Evolutionary conservation across 305 asterid species (phyloP).

Genomic region (Caryopteris hybrid): DNA sequence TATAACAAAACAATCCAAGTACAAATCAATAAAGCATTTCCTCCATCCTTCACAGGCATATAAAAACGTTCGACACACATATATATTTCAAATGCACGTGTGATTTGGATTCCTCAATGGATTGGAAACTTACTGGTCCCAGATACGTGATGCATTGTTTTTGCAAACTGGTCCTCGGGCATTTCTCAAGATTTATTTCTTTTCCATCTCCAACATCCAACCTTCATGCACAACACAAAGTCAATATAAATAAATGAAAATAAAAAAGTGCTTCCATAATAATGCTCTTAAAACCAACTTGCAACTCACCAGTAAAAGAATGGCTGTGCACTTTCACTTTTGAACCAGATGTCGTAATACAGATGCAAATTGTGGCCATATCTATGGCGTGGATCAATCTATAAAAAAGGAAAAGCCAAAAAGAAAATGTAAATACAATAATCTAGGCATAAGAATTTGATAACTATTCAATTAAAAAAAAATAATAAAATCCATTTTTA

Average conservation of each 20-base stretch:
- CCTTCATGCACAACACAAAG: constrained; percentile 25
- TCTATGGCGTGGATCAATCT: constrained; percentile 98
- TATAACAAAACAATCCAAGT: not conserved
- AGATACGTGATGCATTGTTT: constrained; percentile 65
- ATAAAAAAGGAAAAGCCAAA: too few species aligned
- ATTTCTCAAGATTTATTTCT: constrained; percentile 56
- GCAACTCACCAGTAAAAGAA: constrained; percentile 98
- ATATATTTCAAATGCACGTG: too few species aligned
- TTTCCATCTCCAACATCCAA: constrained; percentile 78
- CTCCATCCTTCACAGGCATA: too few species aligned
- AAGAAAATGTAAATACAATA: too few species aligned
- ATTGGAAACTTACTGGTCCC: constrained; percentile 68
- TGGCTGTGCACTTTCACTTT: constrained; percentile 80
- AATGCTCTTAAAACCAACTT: too few species aligned
- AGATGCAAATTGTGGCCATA: constrained; percentile 91
- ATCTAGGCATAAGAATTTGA: too few species aligned
- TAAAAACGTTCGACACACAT: too few species aligned
- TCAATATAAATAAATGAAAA: too few species aligned
- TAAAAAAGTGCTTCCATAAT: too few species aligned
- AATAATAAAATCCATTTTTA: too few species aligned
- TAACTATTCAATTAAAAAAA: too few species aligned
- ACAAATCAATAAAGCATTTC: constrained; percentile 13
- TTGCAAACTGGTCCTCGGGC: constrained; percentile 51
- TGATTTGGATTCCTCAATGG: too few species aligned
- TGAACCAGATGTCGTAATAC: constrained; percentile 86